These are phyloP conservation scores for Steccherinum ochraceum DNA, from an alignment of 768 basidiomycete species.

Conservation along the genomic window DNA sequence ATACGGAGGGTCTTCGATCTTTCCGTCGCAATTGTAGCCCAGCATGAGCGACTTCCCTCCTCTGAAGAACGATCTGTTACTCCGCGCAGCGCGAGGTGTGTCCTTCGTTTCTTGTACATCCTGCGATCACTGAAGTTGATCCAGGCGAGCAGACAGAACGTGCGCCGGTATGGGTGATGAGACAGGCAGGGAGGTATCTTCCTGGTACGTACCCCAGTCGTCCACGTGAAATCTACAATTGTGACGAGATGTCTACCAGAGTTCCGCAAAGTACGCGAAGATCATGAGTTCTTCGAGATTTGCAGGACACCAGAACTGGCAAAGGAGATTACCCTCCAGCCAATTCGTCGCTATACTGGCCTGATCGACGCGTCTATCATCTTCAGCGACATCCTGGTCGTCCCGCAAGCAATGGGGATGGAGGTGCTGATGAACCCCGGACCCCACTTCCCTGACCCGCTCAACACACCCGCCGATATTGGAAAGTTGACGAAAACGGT, in stretches of 20 bases:
- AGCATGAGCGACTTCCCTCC: constrained; percentile 54
- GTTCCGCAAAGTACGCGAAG: constrained; percentile 79
- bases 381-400: constrained; percentile 96
- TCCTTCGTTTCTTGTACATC: not conserved
- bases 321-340: constrained; percentile 86
- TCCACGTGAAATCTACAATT: constrained; percentile 5
- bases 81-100: constrained; percentile 81
- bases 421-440: constrained; percentile 91
- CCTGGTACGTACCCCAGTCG: constrained; percentile 54
- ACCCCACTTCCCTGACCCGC: constrained; percentile 83
- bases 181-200: constrained; percentile 92
- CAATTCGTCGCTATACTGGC: constrained; percentile 81
- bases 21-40: too few species aligned
- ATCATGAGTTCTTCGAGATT: constrained; percentile 92
- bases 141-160: constrained; percentile 80
- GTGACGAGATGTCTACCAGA: constrained; percentile 56
- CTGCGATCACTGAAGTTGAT: not conserved
- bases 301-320: constrained; percentile 91
- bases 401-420: constrained; percentile 98
- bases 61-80: constrained; percentile 79
- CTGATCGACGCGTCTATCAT: constrained; percentile 95
- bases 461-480: constrained; percentile 71
- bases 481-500: constrained; percentile 53
- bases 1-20: too few species aligned
- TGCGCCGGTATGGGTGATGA: constrained; percentile 98